These are phyloP conservation scores for Talaromyces sp. DNA, from an alignment of 2,329 filamentous ascomycete species.

Conservation along the genomic window DNA sequence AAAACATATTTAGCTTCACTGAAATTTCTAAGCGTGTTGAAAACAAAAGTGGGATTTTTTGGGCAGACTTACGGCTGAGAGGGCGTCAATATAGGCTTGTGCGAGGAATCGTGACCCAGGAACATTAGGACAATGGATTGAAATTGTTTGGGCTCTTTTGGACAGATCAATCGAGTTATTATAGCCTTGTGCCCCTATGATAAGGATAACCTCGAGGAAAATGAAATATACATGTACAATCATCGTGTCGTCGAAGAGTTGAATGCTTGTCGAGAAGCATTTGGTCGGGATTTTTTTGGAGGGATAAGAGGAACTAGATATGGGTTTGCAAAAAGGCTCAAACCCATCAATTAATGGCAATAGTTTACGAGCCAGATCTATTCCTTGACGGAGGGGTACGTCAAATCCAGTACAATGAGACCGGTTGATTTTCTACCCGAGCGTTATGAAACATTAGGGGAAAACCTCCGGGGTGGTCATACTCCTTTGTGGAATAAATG, in stretches of 20 bases:
- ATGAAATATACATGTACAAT: neutral
- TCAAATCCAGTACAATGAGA: neutral
- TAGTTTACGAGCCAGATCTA: neutral
- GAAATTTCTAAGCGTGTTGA: no score
- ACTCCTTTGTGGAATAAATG: neutral
- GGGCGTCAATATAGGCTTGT: neutral
- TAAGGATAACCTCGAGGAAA: neutral
- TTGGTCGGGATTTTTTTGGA: neutral
- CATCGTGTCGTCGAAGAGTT: neutral
- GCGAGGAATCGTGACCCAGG: no score
- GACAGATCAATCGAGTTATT: neutral
- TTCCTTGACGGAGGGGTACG: neutral
- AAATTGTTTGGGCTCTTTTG: neutral
- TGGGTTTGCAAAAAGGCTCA: neutral
- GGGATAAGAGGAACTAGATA: neutral
- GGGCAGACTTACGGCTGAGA: neutral
- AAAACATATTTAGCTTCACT: no score
- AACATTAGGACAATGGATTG: neutral
- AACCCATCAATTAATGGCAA: neutral
- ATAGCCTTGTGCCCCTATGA: neutral
- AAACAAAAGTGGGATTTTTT: neutral
- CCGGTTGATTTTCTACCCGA: neutral
- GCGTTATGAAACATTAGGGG: neutral
- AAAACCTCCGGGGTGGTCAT: neutral
- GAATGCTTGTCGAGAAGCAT: neutral